Percentiles rank a stretch among this genome's conserved stretches.
Evolutionary conservation across 176 grass and related monocot genomes (phyloP).

Genomic region (Ampelocalamus luodianensis): DNA sequence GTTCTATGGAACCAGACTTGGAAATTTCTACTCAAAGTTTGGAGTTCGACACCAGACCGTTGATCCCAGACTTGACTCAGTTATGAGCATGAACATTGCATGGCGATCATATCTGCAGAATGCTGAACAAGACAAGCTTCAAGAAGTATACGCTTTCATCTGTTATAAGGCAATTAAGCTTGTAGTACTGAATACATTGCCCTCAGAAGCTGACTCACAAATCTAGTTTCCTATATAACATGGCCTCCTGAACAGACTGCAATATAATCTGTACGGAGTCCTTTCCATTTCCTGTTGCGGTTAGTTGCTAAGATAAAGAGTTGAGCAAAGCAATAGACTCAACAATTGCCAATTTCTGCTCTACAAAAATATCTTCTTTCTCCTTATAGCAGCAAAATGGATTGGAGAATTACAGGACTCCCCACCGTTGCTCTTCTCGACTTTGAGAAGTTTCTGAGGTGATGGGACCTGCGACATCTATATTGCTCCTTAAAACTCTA

Average conservation of each 20-base stretch:
- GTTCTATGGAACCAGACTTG: neutral
- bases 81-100: neutral
- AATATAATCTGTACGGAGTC: neutral
- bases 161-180: conserved; percentile 2
- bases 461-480: conserved; percentile 29
- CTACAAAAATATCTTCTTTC: conserved; percentile 31
- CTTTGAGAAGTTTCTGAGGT: conserved; percentile 44
- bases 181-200: conserved; percentile 35
- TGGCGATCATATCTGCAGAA: neutral
- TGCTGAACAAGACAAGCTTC: conserved; percentile 7
- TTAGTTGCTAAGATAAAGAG: conserved; percentile 8
- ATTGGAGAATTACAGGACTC: conserved; percentile 23
- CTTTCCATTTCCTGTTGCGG: conserved; percentile 3
- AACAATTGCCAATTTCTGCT: conserved; percentile 24
- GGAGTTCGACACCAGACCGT: neutral
- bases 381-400: conserved; percentile 13
- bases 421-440: conserved; percentile 25
- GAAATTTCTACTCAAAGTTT: neutral
- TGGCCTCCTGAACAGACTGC: conserved; percentile 21
- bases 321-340: conserved; percentile 30
- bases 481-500: conserved; percentile 41
- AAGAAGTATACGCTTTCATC: conserved; percentile 20
- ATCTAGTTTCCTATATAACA: conserved; percentile 35
- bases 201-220: conserved; percentile 25
- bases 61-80: neutral